Evolutionary conservation across 2,329 filamentous ascomycete genomes (phyloP), one percentile per base, ranked within the genome.

Genomic region (Aspergillus neotritici): DNA sequence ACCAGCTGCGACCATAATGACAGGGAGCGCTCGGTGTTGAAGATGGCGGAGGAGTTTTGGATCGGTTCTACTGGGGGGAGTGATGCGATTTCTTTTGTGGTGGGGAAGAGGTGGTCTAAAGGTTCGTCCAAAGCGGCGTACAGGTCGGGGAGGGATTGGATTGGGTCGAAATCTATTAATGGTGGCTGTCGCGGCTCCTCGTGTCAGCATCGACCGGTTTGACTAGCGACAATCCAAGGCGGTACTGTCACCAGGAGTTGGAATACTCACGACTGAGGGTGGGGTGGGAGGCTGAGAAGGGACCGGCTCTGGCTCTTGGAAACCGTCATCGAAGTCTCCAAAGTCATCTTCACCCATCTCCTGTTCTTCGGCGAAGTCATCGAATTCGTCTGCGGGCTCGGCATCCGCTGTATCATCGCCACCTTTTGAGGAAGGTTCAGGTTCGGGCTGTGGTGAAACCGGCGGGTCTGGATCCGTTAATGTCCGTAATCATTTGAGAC

Each of bases 1-100:
- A 96, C 88, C 4, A 98, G 81, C 70, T 98, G 93, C 32, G 90
- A 89, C 93, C 93, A 98, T 29, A 98, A 75, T 0, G 93, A 96
- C 43, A 87, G 83, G 48, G 87, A 94, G 46, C 90, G 82, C 40
- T 89, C 84, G 32, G 87, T 94, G 42, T 87, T 80, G 67, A 96
- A 93, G 39, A 88, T 78, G 34, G 84, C 63, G 31, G 70, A 66
- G 40, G 65, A 61, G 55, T 69, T 63, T 37, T 62, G 56, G 41
- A 73, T 66, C 14, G 68, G 60, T 44, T 71, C 64, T 43, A 69
- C 52, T 13, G 61, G 50, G 21, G 65, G 55, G 36, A 68, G 51
- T 30, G 61, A 60, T 37, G 57, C 47, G 36, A 65, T 44, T 37
- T 66, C 49, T 57, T 64, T 63, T 15, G 70, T 65, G 34, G 55